A percentile compares a stretch with the other conserved stretches of the same genome.
Conservation (phyloP, 2,329 filamentous ascomycete genomes). For the Epichloe brachyelytri region DNA sequence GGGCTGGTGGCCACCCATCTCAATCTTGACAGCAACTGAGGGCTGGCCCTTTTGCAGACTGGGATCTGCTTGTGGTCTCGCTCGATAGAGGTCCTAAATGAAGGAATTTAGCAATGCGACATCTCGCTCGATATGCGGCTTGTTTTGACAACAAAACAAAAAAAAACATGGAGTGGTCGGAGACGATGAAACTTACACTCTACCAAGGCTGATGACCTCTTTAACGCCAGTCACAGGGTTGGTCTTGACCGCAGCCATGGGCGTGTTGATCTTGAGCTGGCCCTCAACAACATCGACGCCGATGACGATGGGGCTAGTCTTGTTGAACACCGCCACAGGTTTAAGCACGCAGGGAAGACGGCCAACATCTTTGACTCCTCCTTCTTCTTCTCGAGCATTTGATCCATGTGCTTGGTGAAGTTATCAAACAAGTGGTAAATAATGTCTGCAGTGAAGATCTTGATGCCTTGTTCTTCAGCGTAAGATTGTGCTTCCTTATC, state of each 20-base stretch:
- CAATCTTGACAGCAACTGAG: slow-evolving; percentile 96
- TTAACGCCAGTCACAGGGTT: slow-evolving; percentile 69
- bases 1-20: slow-evolving; percentile 83
- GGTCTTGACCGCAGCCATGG: slow-evolving; percentile 73
- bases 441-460: slow-evolving; percentile 96
- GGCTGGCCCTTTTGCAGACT: slow-evolving; percentile 93
- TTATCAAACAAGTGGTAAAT: slow-evolving; percentile 97
- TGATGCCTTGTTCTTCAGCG: slow-evolving; percentile 87
- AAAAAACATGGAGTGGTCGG: background rate
- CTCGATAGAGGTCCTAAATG: slow-evolving; percentile 74
- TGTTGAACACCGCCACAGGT: slow-evolving; percentile 94
- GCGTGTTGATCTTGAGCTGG: slow-evolving; percentile 73
- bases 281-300: slow-evolving; percentile 95
- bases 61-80: slow-evolving; percentile 92
- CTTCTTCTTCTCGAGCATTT: slow-evolving; percentile 81
- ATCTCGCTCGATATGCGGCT: background rate
- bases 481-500: slow-evolving; percentile 91
- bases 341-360: slow-evolving; percentile 88
- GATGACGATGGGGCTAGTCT: slow-evolving; percentile 87
- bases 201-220: slow-evolving; percentile 72
- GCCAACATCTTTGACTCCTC: slow-evolving; percentile 91
- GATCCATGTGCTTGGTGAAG: slow-evolving; percentile 89
- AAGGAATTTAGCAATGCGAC: background rate
- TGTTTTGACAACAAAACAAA: background rate
- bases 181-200: slow-evolving; percentile 62